Conservation (phyloP, 169 alveolate species). For the Plasmodium relictum region DNA sequence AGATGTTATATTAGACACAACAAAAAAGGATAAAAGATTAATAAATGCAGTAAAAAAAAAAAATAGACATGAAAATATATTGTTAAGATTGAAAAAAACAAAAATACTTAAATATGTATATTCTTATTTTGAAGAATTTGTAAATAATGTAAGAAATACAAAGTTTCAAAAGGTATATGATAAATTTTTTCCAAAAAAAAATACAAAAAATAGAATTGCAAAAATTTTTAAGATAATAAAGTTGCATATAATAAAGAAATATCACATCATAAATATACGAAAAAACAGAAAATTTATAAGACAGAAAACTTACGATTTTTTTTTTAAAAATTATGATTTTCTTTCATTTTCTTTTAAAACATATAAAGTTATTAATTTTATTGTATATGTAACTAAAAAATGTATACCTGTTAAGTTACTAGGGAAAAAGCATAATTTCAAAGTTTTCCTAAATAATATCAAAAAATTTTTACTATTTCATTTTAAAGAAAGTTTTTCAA, state of each 20-base stretch:
- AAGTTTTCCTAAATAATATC: slow-evolving; percentile 71
- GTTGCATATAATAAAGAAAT: slow-evolving; percentile 43
- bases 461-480: slow-evolving; percentile 60
- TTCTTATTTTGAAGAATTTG: slow-evolving; percentile 39
- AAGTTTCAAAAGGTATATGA: slow-evolving; percentile 58
- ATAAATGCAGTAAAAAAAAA: background rate
- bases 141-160: slow-evolving; percentile 48
- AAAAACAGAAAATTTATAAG: slow-evolving; percentile 61
- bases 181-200: slow-evolving; percentile 37
- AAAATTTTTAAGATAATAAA: slow-evolving; percentile 64
- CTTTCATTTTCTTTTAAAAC: slow-evolving; percentile 59
- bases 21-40: background rate
- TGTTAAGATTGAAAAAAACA: slow-evolving; percentile 46
- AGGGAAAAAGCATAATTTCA: slow-evolving; percentile 71
- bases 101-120: slow-evolving; percentile 66
- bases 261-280: slow-evolving; percentile 45
- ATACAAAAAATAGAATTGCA: slow-evolving; percentile 25
- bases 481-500: slow-evolving; percentile 67
- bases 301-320: slow-evolving; percentile 57
- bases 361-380: slow-evolving; percentile 38
- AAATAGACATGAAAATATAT: slow-evolving; percentile 21
- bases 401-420: slow-evolving; percentile 71
- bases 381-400: slow-evolving; percentile 53
- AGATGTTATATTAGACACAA: background rate
- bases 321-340: slow-evolving; percentile 74